Evolutionary conservation across 176 grass and related monocot genomes (phyloP), one percentile per base, ranked within the genome.

Genomic region (Zoysia pacifica): DNA sequence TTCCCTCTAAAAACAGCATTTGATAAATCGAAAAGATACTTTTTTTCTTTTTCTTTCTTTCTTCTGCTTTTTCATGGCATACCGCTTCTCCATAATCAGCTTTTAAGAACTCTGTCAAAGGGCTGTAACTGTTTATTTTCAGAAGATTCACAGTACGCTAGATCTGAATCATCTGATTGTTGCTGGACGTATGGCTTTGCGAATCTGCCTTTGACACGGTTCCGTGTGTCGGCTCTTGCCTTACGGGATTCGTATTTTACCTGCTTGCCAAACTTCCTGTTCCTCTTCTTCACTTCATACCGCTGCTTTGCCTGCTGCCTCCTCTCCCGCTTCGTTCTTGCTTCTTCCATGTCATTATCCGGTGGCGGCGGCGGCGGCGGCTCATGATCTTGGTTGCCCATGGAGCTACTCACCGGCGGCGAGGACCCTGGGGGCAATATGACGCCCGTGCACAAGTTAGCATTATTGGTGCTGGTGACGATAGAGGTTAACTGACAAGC

Each of bases 211-310:
- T 67, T 83, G 7, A 88, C 80, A 15, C 80, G 74, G 35, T 73
- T 83, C 45, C 86, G 48, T 1, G 67, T 83, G 15, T 88, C 80
- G 43, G 86, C 86, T 62, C 67, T 78, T 5, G 47, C 80, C 75
- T 88, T 88, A 4, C 86, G 74, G 7, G 86, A 88, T 16, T 55
- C 68, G 14, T 83, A 88, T 67, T 77, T 88, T 58, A 88, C 74
- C 80, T 79, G 67, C 74, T 79, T 88, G 5, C 43, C 58, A 69
- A 73, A 85, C 68, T 49, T 74, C 53, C 87, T 83, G 63, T 83
- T 81, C 50, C 76, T 84, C 77, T 64, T 89, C 65, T 89, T 89
- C 2, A 81, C 65, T 10, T 76, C 71, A 64, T 89, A 89, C 46
- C 87, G 81, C 77, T 71, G 65, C 73, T 50, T 58, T 4, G 87